Base-by-base conservation (phyloP, 768 basidiomycete genomes). In the Calvatia gigantea region DNA sequence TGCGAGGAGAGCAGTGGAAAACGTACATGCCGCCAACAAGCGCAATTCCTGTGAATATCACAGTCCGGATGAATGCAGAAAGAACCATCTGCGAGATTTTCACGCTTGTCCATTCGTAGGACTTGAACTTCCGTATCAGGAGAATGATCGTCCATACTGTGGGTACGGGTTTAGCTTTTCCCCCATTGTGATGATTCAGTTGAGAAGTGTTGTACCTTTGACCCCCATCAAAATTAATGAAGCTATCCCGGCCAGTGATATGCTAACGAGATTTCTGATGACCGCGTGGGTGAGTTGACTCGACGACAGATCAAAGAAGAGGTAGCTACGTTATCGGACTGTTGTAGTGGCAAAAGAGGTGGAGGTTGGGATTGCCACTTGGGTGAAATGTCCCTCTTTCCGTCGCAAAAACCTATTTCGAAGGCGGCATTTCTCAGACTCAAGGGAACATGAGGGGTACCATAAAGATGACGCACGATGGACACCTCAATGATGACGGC, bases 1-100 rank as follows among this genome's bases (percentile, higher is more conserved):
- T n/a, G n/a, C 11, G 12, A 11, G 38, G 43, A 25, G 12, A 4
- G 9, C 17, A 12, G 9, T 2, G n/a, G 32, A 45, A 17, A 17
- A 45, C 43, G 14, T 32, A 54, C 35, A 38, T 15, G 28, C 32
- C 32, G 17, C 51, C 51, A 32, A 25, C 51, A 2, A 53, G 19
- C 7, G 41, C 38, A 23, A 53, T 12, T 25, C 39, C 51, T 15
- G 19, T 43, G 17, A 53, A 53, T 2, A 43, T 25, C 17, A 7
- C 6, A 31, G 51, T 53, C 19, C 53, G 53, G 25, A 54, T 46
- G 53, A 54, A 54, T 4, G 53, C 53, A 17, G 53, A 54, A 14
- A 45, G 25, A 28, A 46, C 42, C 43, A 46, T 37, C 15, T 46
- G 51, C 29, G 51, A 53, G 0, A 54, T 7, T n/a, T 45, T 54